These are phyloP conservation scores for Sanguinoderma infundibulare DNA, from an alignment of 1,284 basidiomycete genomes.

Conservation along the genomic window DNA sequence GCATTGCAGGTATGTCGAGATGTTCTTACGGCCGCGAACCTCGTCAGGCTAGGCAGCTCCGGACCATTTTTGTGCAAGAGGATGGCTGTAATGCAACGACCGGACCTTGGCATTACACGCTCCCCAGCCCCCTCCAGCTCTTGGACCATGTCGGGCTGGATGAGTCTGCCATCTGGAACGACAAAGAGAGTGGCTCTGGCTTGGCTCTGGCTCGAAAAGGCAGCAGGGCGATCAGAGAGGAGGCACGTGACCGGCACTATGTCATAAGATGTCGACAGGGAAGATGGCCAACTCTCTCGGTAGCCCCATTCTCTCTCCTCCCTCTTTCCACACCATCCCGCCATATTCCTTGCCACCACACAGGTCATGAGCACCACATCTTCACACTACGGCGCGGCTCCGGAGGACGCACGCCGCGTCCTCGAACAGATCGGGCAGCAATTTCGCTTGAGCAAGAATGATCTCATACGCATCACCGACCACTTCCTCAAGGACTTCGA, in stretches of 20 bases:
- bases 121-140: conserved; percentile 8
- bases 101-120: background rate
- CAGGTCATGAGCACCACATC: conserved; percentile 30
- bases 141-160: background rate
- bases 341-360: conserved; percentile 1
- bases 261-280: conserved; percentile 25
- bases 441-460: conserved; percentile 68
- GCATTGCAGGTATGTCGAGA: background rate
- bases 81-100: background rate
- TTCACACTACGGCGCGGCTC: conserved; percentile 25
- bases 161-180: background rate
- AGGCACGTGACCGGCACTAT: conserved; percentile 23
- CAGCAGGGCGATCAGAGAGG: conserved; percentile 16
- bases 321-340: conserved; percentile 3
- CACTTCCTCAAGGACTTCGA: conserved; percentile 82
- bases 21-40: background rate
- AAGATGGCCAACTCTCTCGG: conserved; percentile 23
- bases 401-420: conserved; percentile 27
- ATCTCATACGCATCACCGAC: conserved; percentile 71
- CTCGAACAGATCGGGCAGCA: conserved; percentile 62
- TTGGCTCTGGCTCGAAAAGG: conserved; percentile 15
- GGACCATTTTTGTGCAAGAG: background rate
- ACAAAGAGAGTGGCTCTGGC: background rate
- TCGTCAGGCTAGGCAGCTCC: background rate
- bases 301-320: conserved; percentile 13